Base-by-base conservation (phyloP, 2,329 filamentous ascomycete genomes). In the Fusarium succisae region DNA sequence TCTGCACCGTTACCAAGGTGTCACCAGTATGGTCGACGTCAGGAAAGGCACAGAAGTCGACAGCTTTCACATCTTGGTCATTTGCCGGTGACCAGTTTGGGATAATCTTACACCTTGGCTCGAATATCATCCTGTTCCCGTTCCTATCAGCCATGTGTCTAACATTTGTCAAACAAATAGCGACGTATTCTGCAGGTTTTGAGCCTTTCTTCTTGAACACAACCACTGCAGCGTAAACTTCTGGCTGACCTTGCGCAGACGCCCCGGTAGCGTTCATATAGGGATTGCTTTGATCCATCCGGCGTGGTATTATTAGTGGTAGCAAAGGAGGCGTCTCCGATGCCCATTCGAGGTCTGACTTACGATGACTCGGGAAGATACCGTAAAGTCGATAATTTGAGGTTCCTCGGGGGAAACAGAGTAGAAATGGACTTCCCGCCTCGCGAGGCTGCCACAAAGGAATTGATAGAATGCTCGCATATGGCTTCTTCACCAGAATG, bases 201-300 rank as follows among this genome's bases (percentile, higher is more conserved):
- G 38, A 32, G 0, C 38, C 12, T 20, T 10, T 30, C 17, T 43
- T 41, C 26, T 56, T 56, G 0, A 56, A 56, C 3, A 56, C 26
- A 1, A 43, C 3, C 2, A 56, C 4, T 14, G 24, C 53, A n/a
- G 37, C 15, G 12, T 43, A 56, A 5, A 55, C 5, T 2, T 39
- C 51, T 5, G 13, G 6, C 0, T 22, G 6, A 7, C 32, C 6
- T 35, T 35, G 32, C 1, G 32, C 14, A 35, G 32, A 14, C 32
- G 13, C 0, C 32, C 1, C 32, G 32, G 0, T 35, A 8, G 14
- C 0, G 14, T 15, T 35, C 32, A 35, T 8, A 8, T 35, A 35
- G 6, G 6, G 14, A 8, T 35, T 8, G 32, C 6, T 11, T 15
- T 15, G 6, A 0, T 14, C 7, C 3, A 41, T 41, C 0, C 20